Percentiles rank a stretch among this genome's conserved stretches.
Conservation (phyloP, 306 rosid genomes). For the Rubus parviflorus region DNA sequence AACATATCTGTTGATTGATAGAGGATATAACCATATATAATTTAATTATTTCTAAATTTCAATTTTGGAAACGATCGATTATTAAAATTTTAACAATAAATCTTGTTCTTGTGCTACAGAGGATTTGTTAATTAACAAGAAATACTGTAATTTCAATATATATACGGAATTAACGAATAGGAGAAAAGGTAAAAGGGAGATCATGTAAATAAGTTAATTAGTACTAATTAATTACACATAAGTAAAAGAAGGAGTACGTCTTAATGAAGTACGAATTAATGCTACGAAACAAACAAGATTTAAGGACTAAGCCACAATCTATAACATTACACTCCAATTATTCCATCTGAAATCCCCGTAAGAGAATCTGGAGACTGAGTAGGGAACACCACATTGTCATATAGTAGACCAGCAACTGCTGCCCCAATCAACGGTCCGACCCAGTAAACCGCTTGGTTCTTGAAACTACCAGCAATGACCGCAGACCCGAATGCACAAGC, state of each 20-base stretch:
- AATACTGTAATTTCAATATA: no score
- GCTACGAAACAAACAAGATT: not conserved
- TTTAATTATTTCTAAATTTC: no score
- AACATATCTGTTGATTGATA: no score
- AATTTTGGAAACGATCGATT: no score
- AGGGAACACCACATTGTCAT: slow-evolving; percentile 63
- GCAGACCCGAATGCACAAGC: slow-evolving; percentile 91
- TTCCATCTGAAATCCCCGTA: slow-evolving; percentile 33
- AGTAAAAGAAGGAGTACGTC: no score
- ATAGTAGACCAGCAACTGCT: slow-evolving; percentile 65
- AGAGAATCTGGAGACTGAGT: slow-evolving; percentile 30
- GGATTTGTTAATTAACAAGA: no score
- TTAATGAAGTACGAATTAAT: not conserved
- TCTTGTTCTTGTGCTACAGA: no score
- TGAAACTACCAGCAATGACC: slow-evolving; percentile 60
- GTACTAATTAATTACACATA: not conserved
- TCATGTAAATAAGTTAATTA: not conserved
- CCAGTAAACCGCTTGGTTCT: slow-evolving; percentile 93
- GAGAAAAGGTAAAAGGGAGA: not conserved
- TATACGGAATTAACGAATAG: no score
- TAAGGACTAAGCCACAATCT: not conserved
- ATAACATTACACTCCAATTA: slow-evolving; percentile 33
- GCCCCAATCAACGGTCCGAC: slow-evolving; percentile 89
- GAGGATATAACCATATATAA: no score
- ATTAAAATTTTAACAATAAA: no score